Evolutionary conservation across 2,329 filamentous ascomycete species (phyloP), one percentile per base, ranked within the genome.

Genomic region (Colletotrichum sansevieriae): DNA sequence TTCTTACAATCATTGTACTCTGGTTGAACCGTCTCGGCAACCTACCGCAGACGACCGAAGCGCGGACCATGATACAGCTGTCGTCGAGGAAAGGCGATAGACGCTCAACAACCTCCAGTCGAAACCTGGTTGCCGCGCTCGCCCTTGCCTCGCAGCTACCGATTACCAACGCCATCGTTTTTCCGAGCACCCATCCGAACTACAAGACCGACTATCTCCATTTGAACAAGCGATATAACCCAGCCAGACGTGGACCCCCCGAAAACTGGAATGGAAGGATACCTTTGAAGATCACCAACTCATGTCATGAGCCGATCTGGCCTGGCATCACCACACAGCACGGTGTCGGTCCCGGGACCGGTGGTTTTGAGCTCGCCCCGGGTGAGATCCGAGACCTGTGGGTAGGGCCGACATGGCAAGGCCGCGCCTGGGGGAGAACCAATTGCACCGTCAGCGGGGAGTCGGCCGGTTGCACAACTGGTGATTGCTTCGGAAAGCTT

Each of bases 371-470:
- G 74, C 84, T 95, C 41, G 75, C 79, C 1, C 77, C 87, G 3
- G 88, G 90, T 51, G 81, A 85, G 39, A 88, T 85, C 62, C 87
- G 79, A 70, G 85, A 86, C 47, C 81, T 94, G 69, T 88, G 85
- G 61, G 92, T 96, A 25, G 87, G 89, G 11, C 82, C 86, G 57
- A 88, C 93, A 72, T 97, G 93, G 93, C 90, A 92, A 76, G 93
- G 93, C 10, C 88, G 93, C 62, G 83, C 96, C 33, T 96, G 93
- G 93, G 93, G 90, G 12, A 85, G 93, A 62, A 95, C 93, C 18
- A 96, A 96, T 76, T 97, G 93, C 80, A 92, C 87, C 44, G 93
- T 94, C 77, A 88, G 90, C 73, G 83, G 83, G 15, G 85, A 89
- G 55, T 91, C 90, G 1, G 88, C 84, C 59, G 89, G 91, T 22